Percentiles rank a stretch among this genome's conserved stretches.
These are phyloP conservation scores for Casuarina cunninghamiana DNA, from an alignment of 306 rosid species.

Conservation along the genomic window DNA sequence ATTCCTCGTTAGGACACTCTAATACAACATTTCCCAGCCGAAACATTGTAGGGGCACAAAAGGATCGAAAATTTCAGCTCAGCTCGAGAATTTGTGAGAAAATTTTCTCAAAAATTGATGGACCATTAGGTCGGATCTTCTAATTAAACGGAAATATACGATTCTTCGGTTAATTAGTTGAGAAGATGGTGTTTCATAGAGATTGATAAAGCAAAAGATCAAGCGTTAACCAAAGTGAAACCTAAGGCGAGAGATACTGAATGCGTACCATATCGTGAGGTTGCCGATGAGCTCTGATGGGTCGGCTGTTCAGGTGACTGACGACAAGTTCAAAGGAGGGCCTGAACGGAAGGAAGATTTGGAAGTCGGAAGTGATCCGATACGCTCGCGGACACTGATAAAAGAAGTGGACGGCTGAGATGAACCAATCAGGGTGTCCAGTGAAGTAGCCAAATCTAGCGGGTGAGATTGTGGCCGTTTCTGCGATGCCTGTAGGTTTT, in stretches of 20 bases:
- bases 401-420: constrained; percentile 17
- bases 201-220: background rate
- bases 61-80: background rate
- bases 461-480: constrained; percentile 15
- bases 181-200: background rate
- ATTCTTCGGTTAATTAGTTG: background rate
- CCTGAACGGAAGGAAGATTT: background rate
- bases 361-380: constrained; percentile 10
- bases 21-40: background rate
- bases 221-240: background rate
- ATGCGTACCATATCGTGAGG: constrained; percentile 38
- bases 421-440: background rate
- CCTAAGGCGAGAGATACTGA: constrained; percentile 7
- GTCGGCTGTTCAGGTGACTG: constrained; percentile 23
- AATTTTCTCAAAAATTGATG: background rate
- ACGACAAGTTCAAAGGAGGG: background rate
- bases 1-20: background rate
- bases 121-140: constrained; percentile 7
- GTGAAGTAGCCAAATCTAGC: background rate
- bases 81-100: background rate
- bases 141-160: background rate
- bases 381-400: constrained; percentile 4
- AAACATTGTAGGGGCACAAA: background rate
- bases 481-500: constrained; percentile 15
- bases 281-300: constrained; percentile 23